A percentile compares a stretch with the other conserved stretches of the same genome.
phyloP scores from a whole-genome alignment of 2,329 filamentous ascomycete genomes.

The Endothia cerciana region DNA sequence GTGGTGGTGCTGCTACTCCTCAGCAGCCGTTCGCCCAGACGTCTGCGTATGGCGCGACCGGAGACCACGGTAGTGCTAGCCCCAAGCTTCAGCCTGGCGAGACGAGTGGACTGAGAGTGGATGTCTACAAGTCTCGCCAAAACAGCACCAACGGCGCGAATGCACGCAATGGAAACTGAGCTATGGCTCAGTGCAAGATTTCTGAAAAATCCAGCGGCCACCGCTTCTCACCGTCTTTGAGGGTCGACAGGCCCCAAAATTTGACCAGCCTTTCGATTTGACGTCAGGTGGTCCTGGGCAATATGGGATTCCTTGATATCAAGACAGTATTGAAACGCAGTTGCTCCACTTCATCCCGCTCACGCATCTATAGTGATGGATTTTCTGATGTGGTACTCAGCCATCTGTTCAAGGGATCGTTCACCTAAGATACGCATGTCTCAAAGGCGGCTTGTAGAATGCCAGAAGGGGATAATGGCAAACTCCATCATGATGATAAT shows the following conservation, averaged over 20 bases:
- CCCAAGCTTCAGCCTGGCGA: not conserved
- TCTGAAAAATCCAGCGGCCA: not conserved
- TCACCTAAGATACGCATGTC: too few species aligned
- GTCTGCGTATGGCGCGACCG: not conserved
- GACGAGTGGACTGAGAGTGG: not conserved
- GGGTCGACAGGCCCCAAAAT: not conserved
- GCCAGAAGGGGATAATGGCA: too few species aligned
- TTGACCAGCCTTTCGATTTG: too few species aligned
- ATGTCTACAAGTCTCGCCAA: not conserved
- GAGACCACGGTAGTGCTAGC: not conserved
- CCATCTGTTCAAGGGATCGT: too few species aligned
- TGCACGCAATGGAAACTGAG: not conserved
- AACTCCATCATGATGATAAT: too few species aligned
- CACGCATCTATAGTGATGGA: too few species aligned
- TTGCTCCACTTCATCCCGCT: too few species aligned
- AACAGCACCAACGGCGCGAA: not conserved
- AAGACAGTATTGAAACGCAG: too few species aligned
- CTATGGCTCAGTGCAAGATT: not conserved
- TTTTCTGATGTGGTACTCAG: too few species aligned
- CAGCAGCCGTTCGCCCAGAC: not conserved
- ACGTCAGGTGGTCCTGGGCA: too few species aligned
- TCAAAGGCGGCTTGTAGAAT: too few species aligned
- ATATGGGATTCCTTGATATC: too few species aligned
- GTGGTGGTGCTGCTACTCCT: not conserved
- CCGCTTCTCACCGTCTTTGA: not conserved